Percentiles rank a stretch among this genome's conserved stretches.
Evolutionary conservation across 768 basidiomycete genomes (phyloP).

Genomic region (Panellus pusillus): DNA sequence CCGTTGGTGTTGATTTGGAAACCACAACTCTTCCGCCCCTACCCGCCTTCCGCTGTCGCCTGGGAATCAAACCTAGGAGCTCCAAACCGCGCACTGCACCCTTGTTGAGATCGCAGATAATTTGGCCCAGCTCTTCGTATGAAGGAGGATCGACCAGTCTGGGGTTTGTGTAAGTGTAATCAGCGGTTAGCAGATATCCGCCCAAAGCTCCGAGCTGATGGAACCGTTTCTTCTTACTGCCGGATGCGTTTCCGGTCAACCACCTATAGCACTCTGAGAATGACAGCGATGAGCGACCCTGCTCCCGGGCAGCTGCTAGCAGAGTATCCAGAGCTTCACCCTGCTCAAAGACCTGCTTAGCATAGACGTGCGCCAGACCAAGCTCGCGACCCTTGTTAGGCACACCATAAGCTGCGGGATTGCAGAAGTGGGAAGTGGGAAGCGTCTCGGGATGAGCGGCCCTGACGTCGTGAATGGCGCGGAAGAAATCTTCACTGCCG

Average conservation of each 20-base stretch:
- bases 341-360: not conserved
- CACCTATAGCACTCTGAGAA: not conserved
- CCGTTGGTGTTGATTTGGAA: not conserved
- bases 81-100: conserved; percentile 1
- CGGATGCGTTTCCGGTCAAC: not conserved
- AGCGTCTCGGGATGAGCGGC: not conserved
- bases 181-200: conserved; percentile 1
- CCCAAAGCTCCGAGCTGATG: not conserved
- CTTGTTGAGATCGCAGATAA: not conserved
- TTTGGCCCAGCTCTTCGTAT: not conserved
- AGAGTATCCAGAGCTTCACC: not conserved
- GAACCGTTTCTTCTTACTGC: too few relatives aligned
- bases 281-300: not conserved
- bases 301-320: not conserved
- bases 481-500: not conserved
- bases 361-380: not conserved
- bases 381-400: not conserved
- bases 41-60: not conserved
- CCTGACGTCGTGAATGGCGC: not conserved
- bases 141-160: not conserved
- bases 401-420: not conserved
- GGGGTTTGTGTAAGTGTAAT: conserved; percentile 5
- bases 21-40: too few relatives aligned
- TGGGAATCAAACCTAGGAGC: not conserved
- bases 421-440: not conserved